A percentile compares a stretch with the other conserved stretches of the same genome.
These are phyloP conservation scores for Alisma plantagoaquatica DNA, from an alignment of 106 monocot genomes.

Conservation along the genomic window DNA sequence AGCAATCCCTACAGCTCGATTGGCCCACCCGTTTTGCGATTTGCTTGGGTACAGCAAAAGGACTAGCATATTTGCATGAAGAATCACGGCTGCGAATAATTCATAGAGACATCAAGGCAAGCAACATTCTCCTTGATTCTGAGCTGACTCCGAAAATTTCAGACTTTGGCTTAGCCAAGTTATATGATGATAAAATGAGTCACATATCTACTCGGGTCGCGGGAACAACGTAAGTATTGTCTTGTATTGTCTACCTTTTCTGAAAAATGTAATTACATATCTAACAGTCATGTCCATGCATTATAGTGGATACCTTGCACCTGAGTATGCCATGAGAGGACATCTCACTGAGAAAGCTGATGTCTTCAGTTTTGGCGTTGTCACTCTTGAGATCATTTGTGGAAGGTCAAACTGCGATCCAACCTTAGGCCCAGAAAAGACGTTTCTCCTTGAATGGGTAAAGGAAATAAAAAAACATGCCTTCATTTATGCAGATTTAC, in stretches of 20 bases:
- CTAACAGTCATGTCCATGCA: no score
- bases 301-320: constrained; percentile 77
- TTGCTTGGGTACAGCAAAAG: constrained; percentile 27
- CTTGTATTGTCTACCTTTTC: no score
- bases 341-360: constrained; percentile 86
- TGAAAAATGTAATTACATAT: no score
- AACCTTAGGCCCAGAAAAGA: constrained; percentile 29
- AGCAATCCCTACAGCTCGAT: constrained; percentile 8
- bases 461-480: no score
- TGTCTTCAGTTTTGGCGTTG: constrained; percentile 71
- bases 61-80: constrained; percentile 31
- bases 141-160: constrained; percentile 31
- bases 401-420: constrained; percentile 59
- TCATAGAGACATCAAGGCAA: constrained; percentile 34
- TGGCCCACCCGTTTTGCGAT: constrained; percentile 25
- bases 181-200: constrained; percentile 13
- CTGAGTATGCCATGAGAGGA: constrained; percentile 92
- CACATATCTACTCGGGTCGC: constrained; percentile 30
- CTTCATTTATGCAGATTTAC: no score
- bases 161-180: constrained; percentile 31
- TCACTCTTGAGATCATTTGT: constrained; percentile 50
- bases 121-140: constrained; percentile 24
- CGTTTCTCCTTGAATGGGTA: constrained; percentile 88
- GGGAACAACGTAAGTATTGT: constrained; percentile 20
- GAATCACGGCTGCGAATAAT: constrained; percentile 24